Evolutionary conservation across 2,329 filamentous ascomycete species (phyloP), one percentile per base, ranked within the genome.

Genomic region (Hortaea werneckii): DNA sequence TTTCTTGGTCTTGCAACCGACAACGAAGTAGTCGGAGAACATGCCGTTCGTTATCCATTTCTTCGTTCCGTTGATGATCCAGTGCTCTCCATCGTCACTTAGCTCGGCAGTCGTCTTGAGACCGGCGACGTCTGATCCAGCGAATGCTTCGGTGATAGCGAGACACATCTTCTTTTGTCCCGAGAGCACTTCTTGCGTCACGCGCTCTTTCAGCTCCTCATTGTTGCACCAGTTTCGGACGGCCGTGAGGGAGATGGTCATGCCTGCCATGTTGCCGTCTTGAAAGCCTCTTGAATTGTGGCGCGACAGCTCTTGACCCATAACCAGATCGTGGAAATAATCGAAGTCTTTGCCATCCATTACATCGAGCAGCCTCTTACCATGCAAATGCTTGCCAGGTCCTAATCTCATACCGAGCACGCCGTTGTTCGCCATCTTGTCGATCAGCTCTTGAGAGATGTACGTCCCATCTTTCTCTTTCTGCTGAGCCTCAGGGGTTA

Each of bases 121-220:
- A 11, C 84, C 80, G 10, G 87, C 85, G 4, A 94, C 87, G 63
- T 94, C 87, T 34, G 78, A 83, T 10, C 87, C 87, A 11, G 87
- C 87, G 66, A 94, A 92, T 0, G 87, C 87, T 67, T 94, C 87
- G 1, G 87, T 92, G 59, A 94, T 87, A 44, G 87, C 87, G 3
- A 94, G 72, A 60, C 83, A 90, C 62, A 92, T 87, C 74, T 89
- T 89, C 78, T 92, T 92, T 74, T 81, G 79, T 49, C 87, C 87
- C 40, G 76, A 78, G 54, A 94, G 76, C 40, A 87, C 82, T 57
- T 92, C 85, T 32, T 80, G 73, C 30, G 80, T 77, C 40, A 94
- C 74, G 44, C 73, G 74, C 55, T 81, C 75, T 67, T 81, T 82
- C 56, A 86, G 76, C 37, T 70, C 70, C 46, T 78, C 71, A 58